Evolutionary conservation across 192 early-diverging fungal genomes (phyloP), one percentile per base, ranked within the genome.

Genomic region (Rhizophagus sp.): DNA sequence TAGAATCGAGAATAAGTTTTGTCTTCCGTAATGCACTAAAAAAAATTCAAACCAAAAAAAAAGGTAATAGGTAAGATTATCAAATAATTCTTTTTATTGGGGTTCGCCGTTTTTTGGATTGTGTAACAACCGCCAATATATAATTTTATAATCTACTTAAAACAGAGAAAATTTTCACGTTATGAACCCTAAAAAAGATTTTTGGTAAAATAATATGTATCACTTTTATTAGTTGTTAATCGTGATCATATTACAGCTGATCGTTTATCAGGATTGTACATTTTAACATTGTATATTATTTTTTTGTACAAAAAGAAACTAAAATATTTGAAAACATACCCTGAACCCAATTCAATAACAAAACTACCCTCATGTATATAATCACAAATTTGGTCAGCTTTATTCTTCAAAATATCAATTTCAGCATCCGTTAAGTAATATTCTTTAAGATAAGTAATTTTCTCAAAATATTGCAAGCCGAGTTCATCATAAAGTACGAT

Each of bases 371-470:
- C 87, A 1, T 88, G 84, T 17, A 95, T 89, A 34, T 93, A 82
- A 17, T 85, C 86, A 1, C 87, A 84, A 76, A 98, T 88, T 57
- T 90, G 88, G 44, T 89, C 85, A 7, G 85, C 89, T 27, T 91
- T 81, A 5, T 85, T 83, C 36, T 87, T 80, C 64, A 98, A 85
- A 73, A 98, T 92, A n/a, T 96, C 89, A 33, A 93, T 91, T 83
- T 98, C 97, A 61, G 93, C 91, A 57, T 91, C 84, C 13, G 95
- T 96, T 80, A 97, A 84, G 82, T 98, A 97, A 81, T 98, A 98
- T 72, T 95, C 95, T 15, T 91, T 82, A 39, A 91, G 77, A 70
- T 97, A 94, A 0, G 96, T 97, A 79, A 98, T 97, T 70, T 93
- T 84, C 86, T 97, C 97, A 87, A 94, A 98, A 39, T 95, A 86